Evolutionary conservation across 106 monocot species (phyloP).

Genomic region (Acorus gramineus): DNA sequence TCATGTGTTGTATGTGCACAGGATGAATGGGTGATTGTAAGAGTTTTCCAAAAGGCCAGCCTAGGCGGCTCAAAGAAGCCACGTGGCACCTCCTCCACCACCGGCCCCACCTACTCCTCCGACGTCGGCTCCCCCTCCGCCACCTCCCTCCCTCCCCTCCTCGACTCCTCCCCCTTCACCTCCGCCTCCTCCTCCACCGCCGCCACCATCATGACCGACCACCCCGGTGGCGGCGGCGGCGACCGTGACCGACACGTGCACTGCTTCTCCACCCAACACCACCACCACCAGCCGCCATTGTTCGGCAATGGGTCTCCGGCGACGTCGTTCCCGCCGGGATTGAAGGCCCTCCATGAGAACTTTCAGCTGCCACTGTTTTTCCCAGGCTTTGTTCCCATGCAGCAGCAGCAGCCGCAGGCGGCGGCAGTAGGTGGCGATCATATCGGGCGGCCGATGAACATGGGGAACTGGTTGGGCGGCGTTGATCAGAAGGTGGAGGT

Average conservation of each 20-base stretch:
- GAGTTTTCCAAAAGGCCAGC: conserved; percentile 62
- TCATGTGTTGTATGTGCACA: conserved; percentile 2
- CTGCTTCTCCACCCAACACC: neutral
- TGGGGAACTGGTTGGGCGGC: conserved; percentile 16
- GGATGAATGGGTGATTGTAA: conserved; percentile 88
- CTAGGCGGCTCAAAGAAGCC: conserved; percentile 30
- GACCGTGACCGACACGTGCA: neutral
- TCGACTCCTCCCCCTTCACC: conserved; percentile 17
- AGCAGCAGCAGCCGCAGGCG: neutral
- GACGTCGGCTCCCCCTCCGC: conserved; percentile 1
- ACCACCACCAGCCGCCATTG: neutral
- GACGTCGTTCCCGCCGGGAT: neutral
- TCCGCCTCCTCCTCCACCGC: conserved; percentile 10
- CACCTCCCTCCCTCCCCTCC: neutral
- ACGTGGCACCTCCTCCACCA: conserved; percentile 6
- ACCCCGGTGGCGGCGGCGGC: neutral
- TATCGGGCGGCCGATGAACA: neutral
- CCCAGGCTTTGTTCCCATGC: neutral
- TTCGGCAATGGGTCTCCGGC: neutral
- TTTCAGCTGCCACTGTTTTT: conserved; percentile 54
- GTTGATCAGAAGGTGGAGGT: conserved; percentile 39
- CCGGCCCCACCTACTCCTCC: conserved; percentile 1
- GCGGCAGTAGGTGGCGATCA: neutral
- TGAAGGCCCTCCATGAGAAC: conserved; percentile 46
- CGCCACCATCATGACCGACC: conserved; percentile 9